phyloP scores from a whole-genome alignment of 148 eudicot species.

The Rhododendron ferrugineum region DNA sequence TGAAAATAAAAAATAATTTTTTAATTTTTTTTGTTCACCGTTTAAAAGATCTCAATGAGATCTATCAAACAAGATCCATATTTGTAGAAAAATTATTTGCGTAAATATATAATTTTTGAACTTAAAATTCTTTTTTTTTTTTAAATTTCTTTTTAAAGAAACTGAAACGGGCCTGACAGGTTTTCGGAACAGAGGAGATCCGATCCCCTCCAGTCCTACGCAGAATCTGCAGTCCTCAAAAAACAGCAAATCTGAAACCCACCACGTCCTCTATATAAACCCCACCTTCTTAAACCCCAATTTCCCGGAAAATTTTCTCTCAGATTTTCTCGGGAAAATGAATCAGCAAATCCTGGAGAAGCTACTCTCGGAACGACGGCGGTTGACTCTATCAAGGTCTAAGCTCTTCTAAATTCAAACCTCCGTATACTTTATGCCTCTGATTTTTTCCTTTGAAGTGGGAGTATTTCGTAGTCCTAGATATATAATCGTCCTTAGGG shows the following conservation, averaged over 20 bases:
- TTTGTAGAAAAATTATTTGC: too few relatives aligned
- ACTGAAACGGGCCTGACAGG: too few relatives aligned
- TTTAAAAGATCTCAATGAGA: too few relatives aligned
- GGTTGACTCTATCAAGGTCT: constrained; percentile 4
- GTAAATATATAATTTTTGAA: too few relatives aligned
- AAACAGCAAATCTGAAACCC: not conserved
- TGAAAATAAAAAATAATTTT: too few relatives aligned
- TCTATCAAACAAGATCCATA: too few relatives aligned
- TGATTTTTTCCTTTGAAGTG: not conserved
- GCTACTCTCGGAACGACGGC: not conserved
- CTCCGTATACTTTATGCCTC: not conserved
- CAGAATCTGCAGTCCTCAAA: too few relatives aligned
- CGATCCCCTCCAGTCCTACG: too few relatives aligned
- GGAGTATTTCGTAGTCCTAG: not conserved
- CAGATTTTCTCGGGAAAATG: constrained; percentile 10
- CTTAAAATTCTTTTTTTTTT: too few relatives aligned
- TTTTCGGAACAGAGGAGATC: too few relatives aligned
- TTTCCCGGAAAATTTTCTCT: not conserved
- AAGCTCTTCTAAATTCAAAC: not conserved
- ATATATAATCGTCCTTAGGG: not conserved
- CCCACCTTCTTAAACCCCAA: not conserved
- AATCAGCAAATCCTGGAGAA: not conserved
- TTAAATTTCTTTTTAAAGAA: too few relatives aligned
- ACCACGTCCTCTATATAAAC: not conserved
- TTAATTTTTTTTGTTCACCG: too few relatives aligned